Conservation (phyloP, 2,329 filamentous ascomycete genomes). For the Ramularia endophylla region DNA sequence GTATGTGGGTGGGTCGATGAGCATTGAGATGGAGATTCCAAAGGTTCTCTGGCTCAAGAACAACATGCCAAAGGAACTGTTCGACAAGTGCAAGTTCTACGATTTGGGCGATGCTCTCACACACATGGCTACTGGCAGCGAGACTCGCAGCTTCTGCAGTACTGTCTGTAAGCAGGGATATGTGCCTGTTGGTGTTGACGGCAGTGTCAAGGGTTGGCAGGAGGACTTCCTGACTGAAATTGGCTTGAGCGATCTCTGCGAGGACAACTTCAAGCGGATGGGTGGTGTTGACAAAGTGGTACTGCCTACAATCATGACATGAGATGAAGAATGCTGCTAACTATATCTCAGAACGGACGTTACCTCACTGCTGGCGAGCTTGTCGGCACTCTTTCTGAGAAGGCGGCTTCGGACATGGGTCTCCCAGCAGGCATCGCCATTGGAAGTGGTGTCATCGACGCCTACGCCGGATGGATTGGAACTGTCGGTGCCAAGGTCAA, state of each 20-base stretch:
- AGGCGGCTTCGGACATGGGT: constrained; percentile 76
- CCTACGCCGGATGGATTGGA: constrained; percentile 97
- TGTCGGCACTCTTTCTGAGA: constrained; percentile 76
- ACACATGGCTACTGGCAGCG: constrained; percentile 85
- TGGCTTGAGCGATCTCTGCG: constrained; percentile 74
- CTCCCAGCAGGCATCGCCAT: constrained; percentile 83
- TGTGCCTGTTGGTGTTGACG: constrained; percentile 93
- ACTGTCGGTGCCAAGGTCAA: constrained; percentile 96
- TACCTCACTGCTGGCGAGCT: constrained; percentile 90
- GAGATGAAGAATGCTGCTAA: constrained; percentile 19
- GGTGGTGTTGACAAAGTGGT: constrained; percentile 94
- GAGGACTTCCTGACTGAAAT: constrained; percentile 86
- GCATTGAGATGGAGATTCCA: constrained; percentile 98
- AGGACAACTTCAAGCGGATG: constrained; percentile 88
- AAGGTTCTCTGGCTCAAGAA: constrained; percentile 99
- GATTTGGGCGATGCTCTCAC: constrained; percentile 90
- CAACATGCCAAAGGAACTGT: constrained; percentile 88
- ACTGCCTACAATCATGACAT: constrained; percentile 33
- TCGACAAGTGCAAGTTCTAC: constrained; percentile 93
- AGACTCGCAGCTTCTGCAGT: constrained; percentile 90
- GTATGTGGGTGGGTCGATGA: constrained; percentile 98
- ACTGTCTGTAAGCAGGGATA: constrained; percentile 97
- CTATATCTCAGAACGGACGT: constrained; percentile 68
- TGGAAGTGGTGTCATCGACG: constrained; percentile 94
- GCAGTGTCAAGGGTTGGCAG: constrained; percentile 97